Percentiles rank a stretch among this genome's conserved stretches.
phyloP scores from a whole-genome alignment of 2,329 filamentous ascomycete species.

The Scolecobasidium constrictum region DNA sequence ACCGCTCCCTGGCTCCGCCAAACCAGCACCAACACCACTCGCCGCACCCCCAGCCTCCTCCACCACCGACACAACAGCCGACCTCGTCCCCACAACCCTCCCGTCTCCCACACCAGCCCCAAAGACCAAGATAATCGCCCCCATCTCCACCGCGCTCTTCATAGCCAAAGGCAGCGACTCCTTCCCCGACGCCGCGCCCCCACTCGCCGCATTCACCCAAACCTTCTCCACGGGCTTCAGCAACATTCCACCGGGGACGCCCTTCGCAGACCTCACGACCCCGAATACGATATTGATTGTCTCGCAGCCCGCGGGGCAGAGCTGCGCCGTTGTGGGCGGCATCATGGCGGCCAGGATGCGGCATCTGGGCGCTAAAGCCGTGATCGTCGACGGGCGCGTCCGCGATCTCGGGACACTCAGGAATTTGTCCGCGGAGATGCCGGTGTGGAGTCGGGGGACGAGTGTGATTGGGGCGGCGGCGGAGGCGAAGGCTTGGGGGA shows the following conservation, averaged over 20 bases:
- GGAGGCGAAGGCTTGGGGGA: conserved; percentile 45
- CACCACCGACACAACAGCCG: conserved; percentile 3
- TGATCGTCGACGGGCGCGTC: conserved; percentile 58
- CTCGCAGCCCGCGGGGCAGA: conserved; percentile 52
- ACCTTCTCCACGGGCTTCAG: conserved; percentile 20
- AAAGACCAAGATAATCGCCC: conserved; percentile 31
- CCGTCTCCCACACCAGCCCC: conserved; percentile 14
- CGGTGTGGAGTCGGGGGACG: conserved; percentile 47
- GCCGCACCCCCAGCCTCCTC: neutral
- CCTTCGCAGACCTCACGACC: conserved; percentile 58
- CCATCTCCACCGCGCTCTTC: conserved; percentile 53
- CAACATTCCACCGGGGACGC: conserved; percentile 46
- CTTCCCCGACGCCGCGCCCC: conserved; percentile 9
- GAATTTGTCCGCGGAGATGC: conserved; percentile 36
- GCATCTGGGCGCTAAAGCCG: conserved; percentile 45
- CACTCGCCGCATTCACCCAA: conserved; percentile 5
- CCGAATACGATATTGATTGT: conserved; percentile 54
- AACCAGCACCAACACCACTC: conserved; percentile 1
- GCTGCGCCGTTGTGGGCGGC: conserved; percentile 63
- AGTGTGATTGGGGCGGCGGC: conserved; percentile 49
- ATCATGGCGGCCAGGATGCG: conserved; percentile 66
- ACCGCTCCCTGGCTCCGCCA: conserved; percentile 12
- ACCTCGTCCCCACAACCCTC: conserved; percentile 18
- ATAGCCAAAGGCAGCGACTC: conserved; percentile 43
- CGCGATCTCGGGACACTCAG: conserved; percentile 54